Evolutionary conservation across 805 yeast species (phyloP).

Genomic region (Yamadazyma sp.): DNA sequence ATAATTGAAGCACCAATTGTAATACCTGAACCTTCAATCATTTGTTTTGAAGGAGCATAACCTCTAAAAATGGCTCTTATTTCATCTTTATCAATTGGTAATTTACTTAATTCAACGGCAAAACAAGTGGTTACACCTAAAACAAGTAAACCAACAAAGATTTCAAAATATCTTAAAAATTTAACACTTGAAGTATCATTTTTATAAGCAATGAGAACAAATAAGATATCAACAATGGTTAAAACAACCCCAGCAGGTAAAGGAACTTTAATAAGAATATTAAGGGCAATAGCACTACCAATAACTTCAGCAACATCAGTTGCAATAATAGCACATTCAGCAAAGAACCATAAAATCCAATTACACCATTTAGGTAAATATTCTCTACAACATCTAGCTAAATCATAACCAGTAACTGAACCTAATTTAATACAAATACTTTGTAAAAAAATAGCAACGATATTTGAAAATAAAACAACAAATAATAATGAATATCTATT

Average conservation of each 20-base stretch:
- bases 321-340: constrained; percentile 49
- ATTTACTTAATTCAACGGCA: constrained; percentile 40
- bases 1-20: constrained; percentile 46
- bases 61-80: constrained; percentile 40
- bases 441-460: constrained; percentile 47
- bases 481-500: constrained; percentile 42
- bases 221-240: constrained; percentile 43
- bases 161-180: constrained; percentile 36
- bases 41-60: constrained; percentile 39
- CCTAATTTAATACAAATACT: constrained; percentile 45
- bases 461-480: constrained; percentile 40
- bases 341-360: constrained; percentile 35
- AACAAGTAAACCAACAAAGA: constrained; percentile 41
- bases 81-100: constrained; percentile 24
- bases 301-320: constrained; percentile 55
- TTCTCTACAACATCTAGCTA: constrained; percentile 43
- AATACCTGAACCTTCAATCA: constrained; percentile 42
- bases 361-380: constrained; percentile 40
- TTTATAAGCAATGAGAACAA: constrained; percentile 46
- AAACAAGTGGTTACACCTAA: constrained; percentile 43
- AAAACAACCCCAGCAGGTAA: constrained; percentile 48
- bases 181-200: constrained; percentile 40
- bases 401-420: constrained; percentile 47
- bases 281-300: constrained; percentile 50
- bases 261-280: constrained; percentile 42